Percentiles rank a stretch among this genome's conserved stretches.
phyloP scores from a whole-genome alignment of 192 early-diverging fungal species.

The Linnemannia elongata region DNA sequence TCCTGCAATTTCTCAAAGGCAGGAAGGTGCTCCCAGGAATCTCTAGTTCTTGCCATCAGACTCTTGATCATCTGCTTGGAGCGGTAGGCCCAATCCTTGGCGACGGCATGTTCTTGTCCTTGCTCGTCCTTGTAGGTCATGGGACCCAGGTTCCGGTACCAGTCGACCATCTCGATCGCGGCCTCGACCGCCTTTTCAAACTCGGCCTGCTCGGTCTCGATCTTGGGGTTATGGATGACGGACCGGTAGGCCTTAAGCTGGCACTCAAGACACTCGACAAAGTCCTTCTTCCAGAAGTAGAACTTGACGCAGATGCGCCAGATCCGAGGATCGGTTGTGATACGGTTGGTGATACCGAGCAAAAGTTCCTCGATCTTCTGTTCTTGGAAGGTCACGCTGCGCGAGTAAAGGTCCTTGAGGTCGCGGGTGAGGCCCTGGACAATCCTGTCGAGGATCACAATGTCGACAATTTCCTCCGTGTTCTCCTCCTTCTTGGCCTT shows the following conservation, averaged over 20 bases:
- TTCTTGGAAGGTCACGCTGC: constrained; percentile 64
- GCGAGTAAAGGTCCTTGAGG: constrained; percentile 67
- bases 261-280: constrained; percentile 81
- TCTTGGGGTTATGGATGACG: constrained; percentile 79
- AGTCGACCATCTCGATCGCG: constrained; percentile 81
- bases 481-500: constrained; percentile 75
- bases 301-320: constrained; percentile 86
- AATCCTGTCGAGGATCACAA: constrained; percentile 82
- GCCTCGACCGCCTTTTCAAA: constrained; percentile 82
- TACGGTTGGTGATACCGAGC: constrained; percentile 79
- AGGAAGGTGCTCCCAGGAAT: constrained; percentile 75
- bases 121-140: constrained; percentile 59
- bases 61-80: constrained; percentile 84
- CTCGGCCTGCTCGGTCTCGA: constrained; percentile 75
- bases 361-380: constrained; percentile 73
- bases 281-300: constrained; percentile 75
- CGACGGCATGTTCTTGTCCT: constrained; percentile 68
- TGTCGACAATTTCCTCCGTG: constrained; percentile 85
- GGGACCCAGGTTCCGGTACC: constrained; percentile 83
- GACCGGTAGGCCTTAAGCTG: constrained; percentile 88
- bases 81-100: constrained; percentile 93
- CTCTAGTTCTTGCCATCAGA: constrained; percentile 86
- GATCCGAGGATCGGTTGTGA: constrained; percentile 79
- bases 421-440: constrained; percentile 74
- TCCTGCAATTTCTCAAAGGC: constrained; percentile 74